Evolutionary conservation across 805 yeast genomes (phyloP).

Genomic region (Nakazawaea populi): DNA sequence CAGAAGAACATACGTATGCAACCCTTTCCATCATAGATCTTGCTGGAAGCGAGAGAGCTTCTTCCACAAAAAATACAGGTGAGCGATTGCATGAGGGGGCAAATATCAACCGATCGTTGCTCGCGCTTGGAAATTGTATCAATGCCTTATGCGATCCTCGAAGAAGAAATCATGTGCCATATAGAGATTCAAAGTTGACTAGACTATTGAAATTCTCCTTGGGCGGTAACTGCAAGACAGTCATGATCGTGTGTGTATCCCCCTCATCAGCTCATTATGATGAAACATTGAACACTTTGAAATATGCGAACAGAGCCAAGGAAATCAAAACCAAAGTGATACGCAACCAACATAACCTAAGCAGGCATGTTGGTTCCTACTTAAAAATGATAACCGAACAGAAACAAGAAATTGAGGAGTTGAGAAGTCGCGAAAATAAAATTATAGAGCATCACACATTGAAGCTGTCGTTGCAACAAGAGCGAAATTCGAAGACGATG

Average conservation of each 20-base stretch:
- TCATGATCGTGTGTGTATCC: constrained; percentile 91
- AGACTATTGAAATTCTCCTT: constrained; percentile 80
- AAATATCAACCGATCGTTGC: constrained; percentile 78
- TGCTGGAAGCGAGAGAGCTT: constrained; percentile 94
- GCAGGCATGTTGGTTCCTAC: constrained; percentile 81
- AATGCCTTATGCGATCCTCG: constrained; percentile 81
- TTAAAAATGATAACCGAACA: constrained; percentile 81
- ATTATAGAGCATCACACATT: constrained; percentile 33
- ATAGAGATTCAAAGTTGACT: constrained; percentile 85
- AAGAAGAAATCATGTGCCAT: constrained; percentile 72
- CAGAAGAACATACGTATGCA: constrained; percentile 67
- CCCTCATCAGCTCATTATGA: constrained; percentile 87
- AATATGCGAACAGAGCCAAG: constrained; percentile 89
- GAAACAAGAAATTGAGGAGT: constrained; percentile 63
- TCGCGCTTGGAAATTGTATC: constrained; percentile 91
- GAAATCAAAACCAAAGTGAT: constrained; percentile 78
- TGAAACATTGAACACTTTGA: constrained; percentile 85
- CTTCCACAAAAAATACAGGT: constrained; percentile 83
- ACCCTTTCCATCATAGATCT: constrained; percentile 84
- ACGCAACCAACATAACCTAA: constrained; percentile 69
- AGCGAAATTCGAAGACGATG: constrained; percentile 32
- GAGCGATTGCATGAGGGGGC: constrained; percentile 85
- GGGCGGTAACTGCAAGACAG: constrained; percentile 93
- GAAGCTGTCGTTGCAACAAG: constrained; percentile 28
- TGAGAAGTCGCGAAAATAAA: constrained; percentile 47